Percentiles rank a stretch among this genome's conserved stretches.
Conservation (phyloP, 2,329 filamentous ascomycete genomes). For the Nemania serpens region DNA sequence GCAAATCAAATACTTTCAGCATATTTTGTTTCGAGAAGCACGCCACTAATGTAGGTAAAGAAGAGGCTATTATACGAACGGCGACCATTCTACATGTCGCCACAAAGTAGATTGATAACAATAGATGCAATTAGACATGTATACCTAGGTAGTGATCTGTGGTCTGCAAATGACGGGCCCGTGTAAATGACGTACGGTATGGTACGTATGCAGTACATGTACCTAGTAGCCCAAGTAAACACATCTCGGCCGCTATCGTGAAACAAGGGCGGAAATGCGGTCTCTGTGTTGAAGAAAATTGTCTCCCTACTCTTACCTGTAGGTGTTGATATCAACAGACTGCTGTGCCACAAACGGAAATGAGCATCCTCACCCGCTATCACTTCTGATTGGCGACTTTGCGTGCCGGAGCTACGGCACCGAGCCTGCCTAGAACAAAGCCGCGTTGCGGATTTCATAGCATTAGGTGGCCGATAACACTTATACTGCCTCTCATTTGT, state of each 20-base stretch:
- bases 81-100: no score
- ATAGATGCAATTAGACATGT: not conserved
- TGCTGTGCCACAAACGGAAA: conserved; percentile 4
- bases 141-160: not conserved
- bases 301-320: not conserved
- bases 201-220: not conserved
- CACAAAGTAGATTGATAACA: no score
- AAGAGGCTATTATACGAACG: no score
- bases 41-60: no score
- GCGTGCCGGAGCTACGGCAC: not conserved
- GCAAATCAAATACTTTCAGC: no score
- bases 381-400: conserved; percentile 12
- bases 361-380: not conserved
- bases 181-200: not conserved
- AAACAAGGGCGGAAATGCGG: not conserved
- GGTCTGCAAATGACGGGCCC: not conserved
- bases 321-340: not conserved
- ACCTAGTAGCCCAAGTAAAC: not conserved
- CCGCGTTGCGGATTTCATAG: conserved; percentile 7
- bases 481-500: conserved; percentile 9
- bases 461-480: not conserved
- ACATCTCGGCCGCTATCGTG: not conserved
- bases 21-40: no score
- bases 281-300: not conserved
- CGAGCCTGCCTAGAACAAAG: conserved; percentile 1